phyloP scores from a whole-genome alignment of 768 basidiomycete genomes.

The Infundibulicybe gibba region DNA sequence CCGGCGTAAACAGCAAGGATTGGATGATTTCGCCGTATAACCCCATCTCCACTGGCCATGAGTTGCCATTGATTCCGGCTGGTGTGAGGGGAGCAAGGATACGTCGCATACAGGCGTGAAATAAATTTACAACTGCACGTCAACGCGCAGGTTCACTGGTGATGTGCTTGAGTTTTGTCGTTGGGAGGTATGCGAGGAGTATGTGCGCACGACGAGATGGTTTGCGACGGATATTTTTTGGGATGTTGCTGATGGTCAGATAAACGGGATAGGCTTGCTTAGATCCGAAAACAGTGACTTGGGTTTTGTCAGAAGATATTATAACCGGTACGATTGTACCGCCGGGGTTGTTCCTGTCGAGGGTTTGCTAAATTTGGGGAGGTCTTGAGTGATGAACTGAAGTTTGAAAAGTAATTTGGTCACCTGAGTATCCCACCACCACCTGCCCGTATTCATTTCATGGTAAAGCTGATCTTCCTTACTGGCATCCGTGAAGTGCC shows the following conservation, averaged over 20 bases:
- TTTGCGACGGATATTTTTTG: constrained; percentile 24
- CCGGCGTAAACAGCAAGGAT: constrained; percentile 35
- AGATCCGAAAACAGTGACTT: constrained; percentile 30
- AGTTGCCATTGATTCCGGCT: constrained; percentile 15
- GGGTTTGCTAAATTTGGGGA: constrained; percentile 4
- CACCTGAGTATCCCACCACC: constrained; percentile 45
- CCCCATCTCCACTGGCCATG: constrained; percentile 30
- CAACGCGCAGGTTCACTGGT: constrained; percentile 19
- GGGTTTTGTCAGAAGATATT: constrained; percentile 37
- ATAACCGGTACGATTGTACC: constrained; percentile 33
- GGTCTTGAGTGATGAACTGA: not conserved
- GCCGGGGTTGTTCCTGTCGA: constrained; percentile 12
- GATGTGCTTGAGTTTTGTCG: constrained; percentile 26
- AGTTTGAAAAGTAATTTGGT: constrained; percentile 2
- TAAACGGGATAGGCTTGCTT: constrained; percentile 40
- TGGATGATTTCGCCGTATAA: constrained; percentile 23
- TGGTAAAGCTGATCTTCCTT: constrained; percentile 23
- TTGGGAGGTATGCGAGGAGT: constrained; percentile 38
- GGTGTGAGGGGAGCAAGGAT: constrained; percentile 24
- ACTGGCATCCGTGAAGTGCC: constrained; percentile 21
- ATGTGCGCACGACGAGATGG: constrained; percentile 27
- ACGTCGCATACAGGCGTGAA: constrained; percentile 27
- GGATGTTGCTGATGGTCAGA: constrained; percentile 35
- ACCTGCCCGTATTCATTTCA: constrained; percentile 34
- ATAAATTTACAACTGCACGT: constrained; percentile 27